These are phyloP conservation scores for Sclerotinia nivalis DNA, from an alignment of 2,329 filamentous ascomycete species.

Conservation along the genomic window DNA sequence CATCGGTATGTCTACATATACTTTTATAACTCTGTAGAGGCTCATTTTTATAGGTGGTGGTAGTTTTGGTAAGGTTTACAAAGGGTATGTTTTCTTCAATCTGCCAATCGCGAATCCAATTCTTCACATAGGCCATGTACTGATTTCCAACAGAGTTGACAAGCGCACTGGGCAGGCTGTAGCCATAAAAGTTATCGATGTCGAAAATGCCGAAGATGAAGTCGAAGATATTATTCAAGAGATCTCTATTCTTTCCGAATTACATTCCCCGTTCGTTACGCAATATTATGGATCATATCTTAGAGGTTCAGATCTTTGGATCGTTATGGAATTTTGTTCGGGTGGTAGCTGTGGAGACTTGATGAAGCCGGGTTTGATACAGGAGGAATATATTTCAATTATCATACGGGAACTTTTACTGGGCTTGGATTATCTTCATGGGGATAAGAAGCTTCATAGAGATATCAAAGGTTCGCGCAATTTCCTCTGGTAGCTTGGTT, in stretches of 20 bases:
- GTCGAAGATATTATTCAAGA: slow-evolving; percentile 99
- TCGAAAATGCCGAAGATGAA: slow-evolving; percentile 98
- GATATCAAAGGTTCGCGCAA: slow-evolving; percentile 80
- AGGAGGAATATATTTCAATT: slow-evolving; percentile 96
- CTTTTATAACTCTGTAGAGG: slow-evolving; percentile 27
- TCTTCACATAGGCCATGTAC: slow-evolving; percentile 14
- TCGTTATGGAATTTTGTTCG: slow-evolving; percentile 99
- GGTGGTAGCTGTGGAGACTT: slow-evolving; percentile 95
- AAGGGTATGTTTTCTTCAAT: slow-evolving; percentile 64
- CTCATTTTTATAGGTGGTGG: slow-evolving; percentile 68
- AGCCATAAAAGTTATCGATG: slow-evolving; percentile 97
- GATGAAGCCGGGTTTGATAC: slow-evolving; percentile 88
- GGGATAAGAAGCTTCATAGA: slow-evolving; percentile 92
- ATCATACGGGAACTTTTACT: slow-evolving; percentile 87
- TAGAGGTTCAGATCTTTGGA: slow-evolving; percentile 96
- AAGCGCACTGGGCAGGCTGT: slow-evolving; percentile 91
- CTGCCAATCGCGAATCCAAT: slow-evolving; percentile 15
- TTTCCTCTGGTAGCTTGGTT: background rate
- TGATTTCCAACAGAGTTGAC: slow-evolving; percentile 66
- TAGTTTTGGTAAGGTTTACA: slow-evolving; percentile 98
- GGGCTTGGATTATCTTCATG: slow-evolving; percentile 89
- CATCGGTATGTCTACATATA: slow-evolving; percentile 61
- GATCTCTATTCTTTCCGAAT: slow-evolving; percentile 93
- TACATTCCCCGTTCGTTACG: slow-evolving; percentile 94
- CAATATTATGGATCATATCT: slow-evolving; percentile 97